Conservation (phyloP, 352 stramenopile species). For the Pythium insidiosum region DNA sequence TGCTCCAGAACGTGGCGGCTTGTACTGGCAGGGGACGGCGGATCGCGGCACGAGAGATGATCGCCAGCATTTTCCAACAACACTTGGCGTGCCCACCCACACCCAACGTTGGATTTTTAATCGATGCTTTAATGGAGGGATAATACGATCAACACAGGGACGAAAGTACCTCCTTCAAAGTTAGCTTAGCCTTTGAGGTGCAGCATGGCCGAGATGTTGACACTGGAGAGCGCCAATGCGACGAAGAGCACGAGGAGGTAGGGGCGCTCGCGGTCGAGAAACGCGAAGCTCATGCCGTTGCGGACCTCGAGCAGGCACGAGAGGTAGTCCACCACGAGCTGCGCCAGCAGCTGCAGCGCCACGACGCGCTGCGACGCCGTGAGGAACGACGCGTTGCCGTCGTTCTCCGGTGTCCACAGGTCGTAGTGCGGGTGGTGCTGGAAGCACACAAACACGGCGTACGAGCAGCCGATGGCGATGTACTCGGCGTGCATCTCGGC, state of each 20-base stretch:
- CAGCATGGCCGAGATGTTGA: constrained; percentile 7
- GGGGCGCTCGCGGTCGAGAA: not conserved
- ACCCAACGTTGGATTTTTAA: too few species aligned
- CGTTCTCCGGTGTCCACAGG: not conserved
- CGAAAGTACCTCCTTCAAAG: too few species aligned
- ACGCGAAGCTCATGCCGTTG: not conserved
- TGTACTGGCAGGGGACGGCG: too few species aligned
- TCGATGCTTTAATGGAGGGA: not conserved
- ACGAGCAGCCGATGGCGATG: constrained; percentile 2
- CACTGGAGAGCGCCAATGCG: constrained; percentile 1
- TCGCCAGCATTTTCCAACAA: too few species aligned
- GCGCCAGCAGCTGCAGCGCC: not conserved
- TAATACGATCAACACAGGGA: not conserved
- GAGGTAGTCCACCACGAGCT: constrained; percentile 2
- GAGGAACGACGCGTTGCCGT: not conserved
- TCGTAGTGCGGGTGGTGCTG: not conserved
- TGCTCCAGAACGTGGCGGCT: not conserved
- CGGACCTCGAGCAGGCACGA: constrained; percentile 1
- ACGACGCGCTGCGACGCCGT: not conserved
- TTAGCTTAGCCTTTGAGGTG: too few species aligned
- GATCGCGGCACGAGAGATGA: too few species aligned
- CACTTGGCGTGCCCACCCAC: too few species aligned
- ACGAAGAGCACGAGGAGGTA: constrained; percentile 1
- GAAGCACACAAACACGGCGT: too few species aligned
- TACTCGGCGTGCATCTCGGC: constrained; percentile 2